phyloP scores from a whole-genome alignment of 2,329 filamentous ascomycete species.

The Claviceps monticola region DNA sequence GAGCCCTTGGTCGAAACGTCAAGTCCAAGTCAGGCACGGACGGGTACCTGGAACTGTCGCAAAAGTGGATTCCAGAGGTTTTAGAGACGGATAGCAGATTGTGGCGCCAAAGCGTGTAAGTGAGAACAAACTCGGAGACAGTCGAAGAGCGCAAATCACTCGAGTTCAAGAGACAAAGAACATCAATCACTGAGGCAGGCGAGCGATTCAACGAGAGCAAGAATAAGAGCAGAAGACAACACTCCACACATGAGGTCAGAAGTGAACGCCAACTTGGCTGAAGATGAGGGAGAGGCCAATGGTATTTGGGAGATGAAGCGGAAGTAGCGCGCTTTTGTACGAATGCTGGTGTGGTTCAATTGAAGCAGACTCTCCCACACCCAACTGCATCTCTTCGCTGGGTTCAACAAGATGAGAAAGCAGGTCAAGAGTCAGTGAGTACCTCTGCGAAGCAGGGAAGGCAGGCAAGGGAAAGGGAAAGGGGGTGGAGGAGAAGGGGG shows the following conservation, averaged over 20 bases:
- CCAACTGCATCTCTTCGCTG: neutral
- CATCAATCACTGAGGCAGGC: neutral
- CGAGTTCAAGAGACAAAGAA: neutral
- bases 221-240: neutral
- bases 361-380: conserved; percentile 1
- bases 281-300: conserved; percentile 3
- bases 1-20: conserved; percentile 5
- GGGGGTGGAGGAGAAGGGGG: neutral
- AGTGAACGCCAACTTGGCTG: conserved; percentile 4
- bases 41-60: conserved; percentile 12
- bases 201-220: conserved; percentile 1
- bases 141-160: neutral
- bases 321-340: conserved; percentile 11
- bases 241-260: neutral
- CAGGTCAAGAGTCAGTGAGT: conserved; percentile 6
- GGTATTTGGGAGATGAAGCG: conserved; percentile 3
- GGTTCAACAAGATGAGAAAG: neutral
- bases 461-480: conserved; percentile 1
- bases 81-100: conserved; percentile 6
- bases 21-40: conserved; percentile 5
- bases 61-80: conserved; percentile 4
- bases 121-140: conserved; percentile 3
- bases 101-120: conserved; percentile 7
- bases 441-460: conserved; percentile 4
- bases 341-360: conserved; percentile 1